These are phyloP conservation scores for Neofusicoccum parvum DNA, from an alignment of 2,329 filamentous ascomycete species.

Conservation along the genomic window DNA sequence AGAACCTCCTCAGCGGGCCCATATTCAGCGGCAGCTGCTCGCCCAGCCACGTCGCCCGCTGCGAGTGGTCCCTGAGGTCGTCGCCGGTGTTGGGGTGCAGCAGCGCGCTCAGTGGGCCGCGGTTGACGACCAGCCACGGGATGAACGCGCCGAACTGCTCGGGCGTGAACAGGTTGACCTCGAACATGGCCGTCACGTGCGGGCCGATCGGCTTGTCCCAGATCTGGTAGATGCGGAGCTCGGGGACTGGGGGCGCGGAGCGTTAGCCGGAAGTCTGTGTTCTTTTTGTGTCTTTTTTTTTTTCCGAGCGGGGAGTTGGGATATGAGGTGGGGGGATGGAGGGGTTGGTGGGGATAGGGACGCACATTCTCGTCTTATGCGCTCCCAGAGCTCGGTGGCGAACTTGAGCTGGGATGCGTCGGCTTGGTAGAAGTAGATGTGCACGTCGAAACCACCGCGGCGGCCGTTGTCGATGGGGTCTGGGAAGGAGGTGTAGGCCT, in stretches of 20 bases:
- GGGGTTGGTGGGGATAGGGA: slow-evolving; percentile 14
- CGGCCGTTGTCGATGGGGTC: slow-evolving; percentile 66
- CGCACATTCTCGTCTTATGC: slow-evolving; percentile 78
- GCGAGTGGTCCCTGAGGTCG: slow-evolving; percentile 63
- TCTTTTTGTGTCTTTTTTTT: neutral
- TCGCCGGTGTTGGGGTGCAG: slow-evolving; percentile 82
- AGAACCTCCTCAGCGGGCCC: slow-evolving; percentile 47
- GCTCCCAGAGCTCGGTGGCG: slow-evolving; percentile 72
- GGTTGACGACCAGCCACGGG: slow-evolving; percentile 79
- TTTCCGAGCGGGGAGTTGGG: neutral
- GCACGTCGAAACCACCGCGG: slow-evolving; percentile 79
- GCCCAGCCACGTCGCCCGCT: slow-evolving; percentile 75
- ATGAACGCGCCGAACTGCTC: slow-evolving; percentile 88
- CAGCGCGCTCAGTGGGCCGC: slow-evolving; percentile 76
- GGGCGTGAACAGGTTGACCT: slow-evolving; percentile 85
- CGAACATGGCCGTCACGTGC: slow-evolving; percentile 86
- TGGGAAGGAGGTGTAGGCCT: slow-evolving; percentile 70
- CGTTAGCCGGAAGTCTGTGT: too few relatives aligned
- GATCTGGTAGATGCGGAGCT: slow-evolving; percentile 77
- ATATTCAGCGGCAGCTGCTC: slow-evolving; percentile 65
- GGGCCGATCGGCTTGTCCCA: slow-evolving; percentile 80
- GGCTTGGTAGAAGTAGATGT: slow-evolving; percentile 76
- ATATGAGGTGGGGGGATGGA: neutral
- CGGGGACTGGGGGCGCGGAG: slow-evolving; percentile 63
- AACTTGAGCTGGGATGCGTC: slow-evolving; percentile 66